phyloP scores from a whole-genome alignment of 31 red algal genomes.

The Pterothamnion heteromorphum region DNA sequence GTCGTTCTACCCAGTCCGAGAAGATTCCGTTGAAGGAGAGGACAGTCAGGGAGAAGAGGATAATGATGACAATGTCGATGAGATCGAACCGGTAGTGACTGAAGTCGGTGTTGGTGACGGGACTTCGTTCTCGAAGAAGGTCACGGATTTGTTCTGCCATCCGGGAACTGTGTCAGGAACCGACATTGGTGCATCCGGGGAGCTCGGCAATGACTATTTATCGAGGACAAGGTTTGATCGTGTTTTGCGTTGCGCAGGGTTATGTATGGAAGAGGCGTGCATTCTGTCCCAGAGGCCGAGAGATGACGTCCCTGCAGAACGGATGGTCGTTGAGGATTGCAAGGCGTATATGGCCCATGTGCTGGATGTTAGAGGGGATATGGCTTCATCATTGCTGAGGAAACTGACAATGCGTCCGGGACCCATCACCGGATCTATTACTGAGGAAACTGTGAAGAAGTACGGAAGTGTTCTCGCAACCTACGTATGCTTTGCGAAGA shows the following conservation, averaged over 20 bases:
- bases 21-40: no score
- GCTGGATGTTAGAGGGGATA: neutral
- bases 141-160: neutral
- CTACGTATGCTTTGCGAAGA: no score
- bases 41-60: no score
- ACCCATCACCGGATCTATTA: neutral
- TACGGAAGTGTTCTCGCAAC: neutral
- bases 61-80: neutral
- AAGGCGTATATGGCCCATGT: neutral
- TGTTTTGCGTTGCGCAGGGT: neutral
- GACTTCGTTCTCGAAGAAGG: neutral
- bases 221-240: neutral
- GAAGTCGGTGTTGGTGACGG: neutral
- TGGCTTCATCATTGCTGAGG: neutral
- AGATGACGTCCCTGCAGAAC: no score
- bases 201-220: neutral
- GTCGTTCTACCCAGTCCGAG: neutral
- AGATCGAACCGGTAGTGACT: neutral
- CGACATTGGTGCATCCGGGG: neutral
- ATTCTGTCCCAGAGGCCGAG: neutral
- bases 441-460: neutral
- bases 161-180: neutral
- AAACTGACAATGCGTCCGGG: neutral
- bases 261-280: neutral
- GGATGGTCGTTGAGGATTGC: neutral